Conservation (phyloP, 2,329 filamentous ascomycete genomes). For the Blumeriella jaapii region DNA sequence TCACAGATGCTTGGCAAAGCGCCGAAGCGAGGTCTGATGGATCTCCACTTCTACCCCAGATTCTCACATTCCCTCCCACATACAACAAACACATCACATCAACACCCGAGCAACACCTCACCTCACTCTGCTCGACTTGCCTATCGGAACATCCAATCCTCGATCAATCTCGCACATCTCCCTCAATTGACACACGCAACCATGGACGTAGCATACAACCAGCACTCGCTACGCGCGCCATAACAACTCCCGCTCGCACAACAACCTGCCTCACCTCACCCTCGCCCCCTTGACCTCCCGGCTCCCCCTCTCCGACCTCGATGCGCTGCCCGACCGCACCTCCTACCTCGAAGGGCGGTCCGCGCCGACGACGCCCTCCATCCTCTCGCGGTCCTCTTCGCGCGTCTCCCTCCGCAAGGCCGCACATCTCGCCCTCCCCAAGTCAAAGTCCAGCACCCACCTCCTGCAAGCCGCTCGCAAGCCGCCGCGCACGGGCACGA, state of each 20-base stretch:
- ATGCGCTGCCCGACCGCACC: slow-evolving; percentile 31
- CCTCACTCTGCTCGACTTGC: too few species aligned
- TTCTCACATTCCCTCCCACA: slow-evolving; percentile 10
- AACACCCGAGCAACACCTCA: too few species aligned
- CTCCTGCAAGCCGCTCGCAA: slow-evolving; percentile 29
- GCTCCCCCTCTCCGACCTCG: slow-evolving; percentile 44
- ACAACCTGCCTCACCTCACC: slow-evolving; percentile 47
- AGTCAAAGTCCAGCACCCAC: slow-evolving; percentile 53
- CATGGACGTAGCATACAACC: slow-evolving; percentile 52
- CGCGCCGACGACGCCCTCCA: slow-evolving; percentile 51
- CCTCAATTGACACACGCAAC: slow-evolving; percentile 3
- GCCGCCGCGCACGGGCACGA: slow-evolving; percentile 20
- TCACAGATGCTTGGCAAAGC: slow-evolving; percentile 20
- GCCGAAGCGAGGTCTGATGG: slow-evolving; percentile 7
- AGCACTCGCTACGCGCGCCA: slow-evolving; percentile 46
- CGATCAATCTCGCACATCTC: background rate
- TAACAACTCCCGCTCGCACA: slow-evolving; percentile 46
- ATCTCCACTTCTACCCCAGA: slow-evolving; percentile 17
- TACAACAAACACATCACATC: too few species aligned
- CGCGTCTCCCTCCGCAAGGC: slow-evolving; percentile 34
- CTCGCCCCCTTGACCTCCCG: slow-evolving; percentile 54
- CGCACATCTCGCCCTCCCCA: slow-evolving; percentile 31
- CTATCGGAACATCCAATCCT: slow-evolving; percentile 1
- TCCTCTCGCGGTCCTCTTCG: slow-evolving; percentile 46
- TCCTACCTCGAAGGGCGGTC: slow-evolving; percentile 53